These are phyloP conservation scores for Leishmania mexicana DNA, from an alignment of 208 protist genomes.

Conservation along the genomic window DNA sequence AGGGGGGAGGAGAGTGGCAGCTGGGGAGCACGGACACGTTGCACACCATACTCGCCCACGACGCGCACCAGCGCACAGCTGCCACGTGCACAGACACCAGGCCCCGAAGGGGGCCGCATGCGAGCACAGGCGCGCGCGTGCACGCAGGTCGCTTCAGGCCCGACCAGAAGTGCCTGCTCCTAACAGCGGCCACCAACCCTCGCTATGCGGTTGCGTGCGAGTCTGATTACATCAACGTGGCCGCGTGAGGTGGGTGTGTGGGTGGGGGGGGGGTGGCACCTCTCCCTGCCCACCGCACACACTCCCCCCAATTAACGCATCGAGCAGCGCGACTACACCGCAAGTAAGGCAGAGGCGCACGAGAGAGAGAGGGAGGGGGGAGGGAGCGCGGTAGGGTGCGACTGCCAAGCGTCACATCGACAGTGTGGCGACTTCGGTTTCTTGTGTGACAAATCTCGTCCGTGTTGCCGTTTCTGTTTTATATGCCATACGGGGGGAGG, in stretches of 20 bases:
- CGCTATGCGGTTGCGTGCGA: background rate
- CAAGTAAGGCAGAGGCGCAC: background rate
- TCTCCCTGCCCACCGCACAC: background rate
- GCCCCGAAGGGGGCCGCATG: background rate
- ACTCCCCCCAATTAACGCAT: background rate
- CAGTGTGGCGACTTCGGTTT: background rate
- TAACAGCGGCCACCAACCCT: background rate
- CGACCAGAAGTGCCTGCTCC: background rate
- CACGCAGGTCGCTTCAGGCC: background rate
- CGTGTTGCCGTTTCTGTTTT: background rate
- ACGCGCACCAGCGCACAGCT: background rate
- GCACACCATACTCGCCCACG: background rate
- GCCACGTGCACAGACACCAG: too few relatives aligned
- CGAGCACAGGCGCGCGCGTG: constrained; percentile 5
- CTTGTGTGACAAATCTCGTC: background rate
- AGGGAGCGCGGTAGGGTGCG: background rate
- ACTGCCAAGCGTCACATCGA: background rate
- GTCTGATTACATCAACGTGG: background rate
- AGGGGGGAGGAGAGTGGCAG: too few relatives aligned
- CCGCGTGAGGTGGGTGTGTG: background rate
- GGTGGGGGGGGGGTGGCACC: too few relatives aligned
- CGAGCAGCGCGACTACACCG: background rate
- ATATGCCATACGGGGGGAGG: too few relatives aligned
- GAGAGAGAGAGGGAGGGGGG: background rate
- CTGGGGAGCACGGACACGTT: background rate